A percentile compares a stretch with the other conserved stretches of the same genome.
Conservation (phyloP, 2,329 filamentous ascomycete genomes). For the Alternaria infectoria region DNA sequence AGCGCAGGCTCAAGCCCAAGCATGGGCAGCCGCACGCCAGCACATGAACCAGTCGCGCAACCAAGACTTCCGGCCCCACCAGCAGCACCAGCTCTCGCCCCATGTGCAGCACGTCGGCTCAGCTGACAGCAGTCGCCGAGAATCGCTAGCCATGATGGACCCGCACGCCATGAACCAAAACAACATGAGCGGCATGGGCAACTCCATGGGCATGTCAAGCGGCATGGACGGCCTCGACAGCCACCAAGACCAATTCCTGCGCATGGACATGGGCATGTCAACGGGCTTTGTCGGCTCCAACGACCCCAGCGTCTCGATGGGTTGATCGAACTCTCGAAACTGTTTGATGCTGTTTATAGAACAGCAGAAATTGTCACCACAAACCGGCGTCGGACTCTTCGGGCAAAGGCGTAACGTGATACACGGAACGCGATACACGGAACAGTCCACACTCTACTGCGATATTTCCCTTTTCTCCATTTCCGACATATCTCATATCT, state of each 20-base stretch:
- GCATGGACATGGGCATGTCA: constrained; percentile 42
- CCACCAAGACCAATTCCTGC: constrained; percentile 41
- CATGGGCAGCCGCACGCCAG: constrained; percentile 43
- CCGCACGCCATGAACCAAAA: constrained; percentile 29
- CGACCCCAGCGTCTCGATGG: constrained; percentile 28
- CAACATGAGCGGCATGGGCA: constrained; percentile 16
- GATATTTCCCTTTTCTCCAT: neutral
- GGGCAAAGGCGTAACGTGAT: constrained; percentile 11
- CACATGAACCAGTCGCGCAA: constrained; percentile 47
- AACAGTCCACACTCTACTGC: neutral
- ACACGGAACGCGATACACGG: constrained; percentile 6
- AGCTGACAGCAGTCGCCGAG: constrained; percentile 38
- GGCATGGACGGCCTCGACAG: constrained; percentile 45
- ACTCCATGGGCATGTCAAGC: constrained; percentile 28
- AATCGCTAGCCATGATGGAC: constrained; percentile 41
- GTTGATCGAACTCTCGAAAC: constrained; percentile 6
- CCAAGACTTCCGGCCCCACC: constrained; percentile 39
- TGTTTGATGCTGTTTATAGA: neutral
- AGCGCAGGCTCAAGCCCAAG: constrained; percentile 33
- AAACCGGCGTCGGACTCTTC: constrained; percentile 3
- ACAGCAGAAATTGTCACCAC: constrained; percentile 3
- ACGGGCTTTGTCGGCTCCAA: constrained; percentile 37
- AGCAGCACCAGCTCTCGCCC: constrained; percentile 36
- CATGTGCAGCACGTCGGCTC: constrained; percentile 39
- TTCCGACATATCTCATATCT: neutral